Evolutionary conservation across 805 yeast species (phyloP).

Genomic region (Kluyveromyces lactis): DNA sequence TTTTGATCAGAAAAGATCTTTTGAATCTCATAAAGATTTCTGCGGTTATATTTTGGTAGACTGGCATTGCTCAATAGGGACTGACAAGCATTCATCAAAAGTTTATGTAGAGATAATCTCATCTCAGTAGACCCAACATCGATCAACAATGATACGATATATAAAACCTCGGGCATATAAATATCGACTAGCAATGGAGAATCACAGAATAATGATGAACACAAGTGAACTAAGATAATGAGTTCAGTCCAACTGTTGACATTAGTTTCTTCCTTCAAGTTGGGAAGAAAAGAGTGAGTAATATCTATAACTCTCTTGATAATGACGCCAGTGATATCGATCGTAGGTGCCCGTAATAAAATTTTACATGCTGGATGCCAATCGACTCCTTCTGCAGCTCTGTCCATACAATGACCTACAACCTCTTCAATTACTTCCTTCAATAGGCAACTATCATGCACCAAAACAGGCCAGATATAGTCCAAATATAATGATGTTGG

Average conservation of each 20-base stretch:
- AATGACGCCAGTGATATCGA: conserved; percentile 63
- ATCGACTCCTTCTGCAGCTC: conserved; percentile 64
- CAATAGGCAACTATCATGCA: conserved; percentile 51
- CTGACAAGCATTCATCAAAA: conserved; percentile 60
- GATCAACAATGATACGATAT: conserved; percentile 51
- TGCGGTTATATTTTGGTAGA: conserved; percentile 34
- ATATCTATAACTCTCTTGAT: conserved; percentile 48
- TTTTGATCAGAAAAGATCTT: conserved; percentile 45
- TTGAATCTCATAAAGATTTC: conserved; percentile 38
- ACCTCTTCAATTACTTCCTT: conserved; percentile 62
- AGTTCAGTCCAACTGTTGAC: conserved; percentile 63
- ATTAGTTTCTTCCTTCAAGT: conserved; percentile 32
- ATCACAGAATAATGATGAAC: conserved; percentile 64
- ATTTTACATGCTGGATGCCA: conserved; percentile 58
- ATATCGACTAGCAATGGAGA: conserved; percentile 50
- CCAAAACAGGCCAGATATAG: conserved; percentile 59
- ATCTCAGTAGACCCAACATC: conserved; percentile 46
- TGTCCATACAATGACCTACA: conserved; percentile 63
- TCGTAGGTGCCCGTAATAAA: conserved; percentile 58
- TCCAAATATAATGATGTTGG: conserved; percentile 48
- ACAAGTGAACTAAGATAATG: conserved; percentile 53
- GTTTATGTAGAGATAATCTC: conserved; percentile 50
- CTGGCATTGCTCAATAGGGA: conserved; percentile 53
- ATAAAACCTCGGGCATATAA: conserved; percentile 64
- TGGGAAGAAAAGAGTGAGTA: conserved; percentile 42